Conservation (phyloP, 2,329 filamentous ascomycete species). For the Claviceps spartinae region DNA sequence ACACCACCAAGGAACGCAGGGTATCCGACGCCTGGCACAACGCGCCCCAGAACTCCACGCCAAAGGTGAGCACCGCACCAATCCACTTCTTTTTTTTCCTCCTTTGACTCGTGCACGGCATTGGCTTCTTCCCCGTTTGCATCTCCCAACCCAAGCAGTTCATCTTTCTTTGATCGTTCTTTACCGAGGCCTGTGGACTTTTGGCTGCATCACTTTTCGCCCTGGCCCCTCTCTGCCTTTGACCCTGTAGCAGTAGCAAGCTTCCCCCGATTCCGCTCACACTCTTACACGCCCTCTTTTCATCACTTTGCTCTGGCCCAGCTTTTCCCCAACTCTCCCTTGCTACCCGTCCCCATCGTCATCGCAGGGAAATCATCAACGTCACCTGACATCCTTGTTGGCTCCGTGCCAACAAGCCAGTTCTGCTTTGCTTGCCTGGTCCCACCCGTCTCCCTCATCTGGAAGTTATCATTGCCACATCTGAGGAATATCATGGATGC, state of each 20-base stretch:
- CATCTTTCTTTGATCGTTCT: conserved; percentile 3
- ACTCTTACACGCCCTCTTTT: not conserved
- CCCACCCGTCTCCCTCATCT: not conserved
- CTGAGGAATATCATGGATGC: not conserved
- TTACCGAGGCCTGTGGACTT: not conserved
- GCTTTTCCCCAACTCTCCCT: not conserved
- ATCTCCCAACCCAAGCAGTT: conserved; percentile 7
- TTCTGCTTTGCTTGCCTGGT: not conserved
- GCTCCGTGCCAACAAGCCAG: not conserved
- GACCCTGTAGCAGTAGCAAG: no score
- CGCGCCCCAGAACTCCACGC: conserved; percentile 27
- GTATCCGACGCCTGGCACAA: conserved; percentile 36
- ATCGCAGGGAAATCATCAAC: not conserved
- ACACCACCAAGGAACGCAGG: conserved; percentile 33
- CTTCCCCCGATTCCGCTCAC: not conserved
- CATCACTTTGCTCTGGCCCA: not conserved
- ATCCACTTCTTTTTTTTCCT: conserved; percentile 15
- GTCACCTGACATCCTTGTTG: not conserved
- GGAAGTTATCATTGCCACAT: not conserved
- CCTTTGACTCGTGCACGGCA: conserved; percentile 8
- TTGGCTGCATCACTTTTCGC: not conserved
- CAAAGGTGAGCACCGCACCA: conserved; percentile 30
- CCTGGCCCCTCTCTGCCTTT: not conserved
- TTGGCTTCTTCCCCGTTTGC: conserved; percentile 5
- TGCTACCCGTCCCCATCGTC: not conserved